Conservation (phyloP, 2,329 filamentous ascomycete species). For the Alternaria panax region DNA sequence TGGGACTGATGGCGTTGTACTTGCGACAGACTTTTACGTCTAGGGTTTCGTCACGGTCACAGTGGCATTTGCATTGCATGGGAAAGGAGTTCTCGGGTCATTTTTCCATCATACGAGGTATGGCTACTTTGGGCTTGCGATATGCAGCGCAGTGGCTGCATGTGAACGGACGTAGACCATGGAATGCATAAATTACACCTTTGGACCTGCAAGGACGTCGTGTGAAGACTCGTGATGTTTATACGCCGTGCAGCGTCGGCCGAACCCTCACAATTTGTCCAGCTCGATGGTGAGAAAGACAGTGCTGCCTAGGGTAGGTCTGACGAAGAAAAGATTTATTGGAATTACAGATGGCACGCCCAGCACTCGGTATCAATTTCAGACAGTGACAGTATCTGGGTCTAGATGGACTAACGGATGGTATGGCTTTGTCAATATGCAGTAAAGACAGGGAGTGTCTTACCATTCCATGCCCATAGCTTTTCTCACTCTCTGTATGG, state of each 20-base stretch:
- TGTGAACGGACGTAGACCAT: background rate
- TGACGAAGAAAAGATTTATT: no score
- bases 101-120: background rate
- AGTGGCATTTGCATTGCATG: conserved; percentile 29
- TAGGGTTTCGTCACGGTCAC: conserved; percentile 8
- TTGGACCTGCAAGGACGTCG: background rate
- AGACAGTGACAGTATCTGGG: background rate
- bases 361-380: no score
- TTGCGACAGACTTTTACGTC: conserved; percentile 2
- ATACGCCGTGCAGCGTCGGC: background rate
- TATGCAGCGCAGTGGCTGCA: background rate
- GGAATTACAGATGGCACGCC: no score
- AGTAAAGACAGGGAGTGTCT: background rate
- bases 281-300: no score
- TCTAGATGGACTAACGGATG: background rate
- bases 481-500: conserved; percentile 49
- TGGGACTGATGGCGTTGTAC: conserved; percentile 10
- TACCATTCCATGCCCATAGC: conserved; percentile 27
- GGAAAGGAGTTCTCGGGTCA: conserved; percentile 21
- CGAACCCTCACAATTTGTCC: no score
- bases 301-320: no score
- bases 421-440: background rate
- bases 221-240: background rate
- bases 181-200: background rate
- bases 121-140: background rate